Percentiles rank a stretch among this genome's conserved stretches.
phyloP scores from a whole-genome alignment of 768 basidiomycete genomes.

The Amanita fuliginea region DNA sequence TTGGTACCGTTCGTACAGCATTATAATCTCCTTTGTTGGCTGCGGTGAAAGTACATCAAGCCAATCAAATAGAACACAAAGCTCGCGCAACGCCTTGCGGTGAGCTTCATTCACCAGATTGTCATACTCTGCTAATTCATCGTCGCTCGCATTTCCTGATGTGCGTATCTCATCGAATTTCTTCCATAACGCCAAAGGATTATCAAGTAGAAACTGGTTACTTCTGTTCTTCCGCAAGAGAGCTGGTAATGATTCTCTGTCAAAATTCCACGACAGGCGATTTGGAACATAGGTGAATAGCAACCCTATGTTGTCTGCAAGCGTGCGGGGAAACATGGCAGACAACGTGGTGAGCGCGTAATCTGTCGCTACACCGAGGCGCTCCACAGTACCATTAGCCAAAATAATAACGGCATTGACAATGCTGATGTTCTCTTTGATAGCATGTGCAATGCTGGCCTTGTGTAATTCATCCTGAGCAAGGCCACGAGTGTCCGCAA shows the following conservation, averaged over 20 bases:
- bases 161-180: conserved; percentile 5
- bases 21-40: conserved; percentile 8
- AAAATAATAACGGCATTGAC: conserved; percentile 18
- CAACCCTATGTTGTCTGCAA: conserved; percentile 16
- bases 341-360: conserved; percentile 14
- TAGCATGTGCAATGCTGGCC: conserved; percentile 14
- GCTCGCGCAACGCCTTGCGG: conserved; percentile 8
- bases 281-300: conserved; percentile 14
- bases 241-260: conserved; percentile 8
- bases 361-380: conserved; percentile 14
- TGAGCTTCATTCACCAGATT: not conserved
- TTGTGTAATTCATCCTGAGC: conserved; percentile 16
- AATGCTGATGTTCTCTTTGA: conserved; percentile 10
- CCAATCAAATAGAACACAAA: conserved; percentile 9
- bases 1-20: conserved; percentile 7
- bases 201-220: conserved; percentile 6
- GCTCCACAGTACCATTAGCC: conserved; percentile 15
- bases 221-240: not conserved
- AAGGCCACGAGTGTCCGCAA: conserved; percentile 18
- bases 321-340: conserved; percentile 14
- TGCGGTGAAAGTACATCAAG: conserved; percentile 8
- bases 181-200: conserved; percentile 6
- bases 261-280: conserved; percentile 14
- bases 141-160: not conserved
- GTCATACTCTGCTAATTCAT: not conserved